Evolutionary conservation across 805 yeast species (phyloP).

Genomic region (Pichia thaimueangensis): DNA sequence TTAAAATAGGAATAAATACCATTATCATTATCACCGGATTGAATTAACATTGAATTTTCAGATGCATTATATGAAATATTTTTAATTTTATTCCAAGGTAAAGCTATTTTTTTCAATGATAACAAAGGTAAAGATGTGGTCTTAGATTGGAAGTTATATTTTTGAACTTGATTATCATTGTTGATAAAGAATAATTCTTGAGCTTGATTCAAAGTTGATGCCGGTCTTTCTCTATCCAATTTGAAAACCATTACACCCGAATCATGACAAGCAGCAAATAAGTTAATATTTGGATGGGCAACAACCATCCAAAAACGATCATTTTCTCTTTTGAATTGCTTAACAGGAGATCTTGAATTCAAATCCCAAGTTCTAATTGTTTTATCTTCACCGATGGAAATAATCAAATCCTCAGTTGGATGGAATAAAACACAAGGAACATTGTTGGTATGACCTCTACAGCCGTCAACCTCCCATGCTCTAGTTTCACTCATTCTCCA

Average conservation of each 20-base stretch:
- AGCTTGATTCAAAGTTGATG: conserved; percentile 42
- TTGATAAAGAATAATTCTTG: conserved; percentile 73
- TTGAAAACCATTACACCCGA: conserved; percentile 97
- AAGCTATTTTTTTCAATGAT: conserved; percentile 78
- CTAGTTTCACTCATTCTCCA: conserved; percentile 98
- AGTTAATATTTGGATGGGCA: conserved; percentile 82
- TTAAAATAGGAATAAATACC: conserved; percentile 67
- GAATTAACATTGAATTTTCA: conserved; percentile 78
- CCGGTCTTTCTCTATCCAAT: conserved; percentile 95
- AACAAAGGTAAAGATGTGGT: conserved; percentile 71
- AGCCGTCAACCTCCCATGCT: conserved; percentile 99
- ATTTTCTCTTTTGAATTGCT: conserved; percentile 87
- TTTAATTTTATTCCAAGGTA: conserved; percentile 79
- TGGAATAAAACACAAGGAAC: conserved; percentile 88
- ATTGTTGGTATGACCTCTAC: conserved; percentile 95
- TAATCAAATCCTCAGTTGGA: conserved; percentile 84
- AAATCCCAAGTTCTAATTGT: conserved; percentile 96
- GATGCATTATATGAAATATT: conserved; percentile 87
- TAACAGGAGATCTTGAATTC: conserved; percentile 86
- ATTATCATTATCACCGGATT: conserved; percentile 64
- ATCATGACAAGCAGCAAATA: conserved; percentile 96
- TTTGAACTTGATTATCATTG: conserved; percentile 79
- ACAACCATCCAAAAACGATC: conserved; percentile 94
- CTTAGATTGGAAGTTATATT: conserved; percentile 60
- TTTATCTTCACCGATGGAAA: conserved; percentile 94